These are phyloP conservation scores for Zygoascus flipseniorum DNA, from an alignment of 805 yeast species.

Conservation along the genomic window DNA sequence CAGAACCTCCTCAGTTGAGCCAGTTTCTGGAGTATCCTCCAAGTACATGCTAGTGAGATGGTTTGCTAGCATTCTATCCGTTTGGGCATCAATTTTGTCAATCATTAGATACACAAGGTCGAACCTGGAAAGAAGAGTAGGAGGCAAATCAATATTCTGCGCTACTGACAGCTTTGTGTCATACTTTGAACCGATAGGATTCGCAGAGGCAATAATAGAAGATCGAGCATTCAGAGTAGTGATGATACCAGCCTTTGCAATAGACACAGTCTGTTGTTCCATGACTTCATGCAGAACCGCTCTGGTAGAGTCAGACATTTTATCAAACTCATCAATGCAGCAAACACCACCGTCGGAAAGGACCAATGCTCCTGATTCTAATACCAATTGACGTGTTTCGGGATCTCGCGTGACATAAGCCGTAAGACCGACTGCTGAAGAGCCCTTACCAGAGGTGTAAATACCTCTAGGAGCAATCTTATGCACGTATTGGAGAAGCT, in stretches of 20 bases:
- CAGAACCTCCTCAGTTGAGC: conserved; percentile 54
- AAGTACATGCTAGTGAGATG: conserved; percentile 89
- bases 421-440: conserved; percentile 97
- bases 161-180: conserved; percentile 94
- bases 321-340: conserved; percentile 97
- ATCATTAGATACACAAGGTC: conserved; percentile 87
- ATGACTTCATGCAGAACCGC: conserved; percentile 96
- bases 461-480: conserved; percentile 97
- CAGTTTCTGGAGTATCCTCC: conserved; percentile 77
- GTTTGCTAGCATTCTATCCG: conserved; percentile 78
- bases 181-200: conserved; percentile 92
- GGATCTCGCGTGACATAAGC: conserved; percentile 93
- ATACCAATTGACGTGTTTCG: conserved; percentile 85
- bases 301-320: conserved; percentile 90
- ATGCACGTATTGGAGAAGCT: conserved; percentile 87
- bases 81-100: conserved; percentile 81
- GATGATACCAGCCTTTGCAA: conserved; percentile 97
- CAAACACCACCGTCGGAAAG: conserved; percentile 97
- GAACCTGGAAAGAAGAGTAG: conserved; percentile 89
- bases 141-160: conserved; percentile 91
- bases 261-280: conserved; percentile 98
- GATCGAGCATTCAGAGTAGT: conserved; percentile 96
- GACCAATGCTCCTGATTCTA: conserved; percentile 94
- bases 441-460: conserved; percentile 97
- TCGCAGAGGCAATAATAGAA: conserved; percentile 91